Percentiles rank a stretch among this genome's conserved stretches.
Evolutionary conservation across 2,329 filamentous ascomycete genomes (phyloP).

Genomic region (Cytospora paraplurivora): DNA sequence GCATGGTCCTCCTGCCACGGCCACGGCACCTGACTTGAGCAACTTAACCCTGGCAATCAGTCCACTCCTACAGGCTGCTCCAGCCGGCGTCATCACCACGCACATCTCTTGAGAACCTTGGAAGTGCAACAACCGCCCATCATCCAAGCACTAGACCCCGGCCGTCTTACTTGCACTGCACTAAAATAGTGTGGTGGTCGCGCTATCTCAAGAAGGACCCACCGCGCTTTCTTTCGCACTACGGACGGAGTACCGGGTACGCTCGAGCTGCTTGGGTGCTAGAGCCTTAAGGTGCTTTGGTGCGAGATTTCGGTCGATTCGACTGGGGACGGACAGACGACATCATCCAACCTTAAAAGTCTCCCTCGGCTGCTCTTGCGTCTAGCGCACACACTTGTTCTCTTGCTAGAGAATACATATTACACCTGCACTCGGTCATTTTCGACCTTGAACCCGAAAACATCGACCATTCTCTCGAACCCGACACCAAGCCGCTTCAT

Average conservation of each 20-base stretch:
- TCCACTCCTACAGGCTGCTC: constrained; percentile 16
- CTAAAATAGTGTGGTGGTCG: constrained; percentile 27
- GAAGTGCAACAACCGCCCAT: constrained; percentile 19
- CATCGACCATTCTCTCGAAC: constrained; percentile 4
- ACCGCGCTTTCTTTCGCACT: constrained; percentile 26
- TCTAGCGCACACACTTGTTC: constrained; percentile 16
- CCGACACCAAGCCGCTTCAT: constrained; percentile 4
- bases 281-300: constrained; percentile 9
- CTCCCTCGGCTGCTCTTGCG: constrained; percentile 20
- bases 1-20: constrained; percentile 3
- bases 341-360: constrained; percentile 25
- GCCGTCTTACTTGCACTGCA: constrained; percentile 28
- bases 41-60: constrained; percentile 17
- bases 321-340: constrained; percentile 14
- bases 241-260: constrained; percentile 28
- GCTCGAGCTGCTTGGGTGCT: constrained; percentile 16
- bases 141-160: constrained; percentile 18
- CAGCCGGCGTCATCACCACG: constrained; percentile 15
- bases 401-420: constrained; percentile 23
- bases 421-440: constrained; percentile 10
- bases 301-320: constrained; percentile 22
- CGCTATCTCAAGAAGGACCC: constrained; percentile 27
- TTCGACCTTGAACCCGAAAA: constrained; percentile 2
- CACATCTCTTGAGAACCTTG: constrained; percentile 16
- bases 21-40: constrained; percentile 16